Base-by-base conservation (phyloP, 805 yeast species). In the Candida broadrunensis region DNA sequence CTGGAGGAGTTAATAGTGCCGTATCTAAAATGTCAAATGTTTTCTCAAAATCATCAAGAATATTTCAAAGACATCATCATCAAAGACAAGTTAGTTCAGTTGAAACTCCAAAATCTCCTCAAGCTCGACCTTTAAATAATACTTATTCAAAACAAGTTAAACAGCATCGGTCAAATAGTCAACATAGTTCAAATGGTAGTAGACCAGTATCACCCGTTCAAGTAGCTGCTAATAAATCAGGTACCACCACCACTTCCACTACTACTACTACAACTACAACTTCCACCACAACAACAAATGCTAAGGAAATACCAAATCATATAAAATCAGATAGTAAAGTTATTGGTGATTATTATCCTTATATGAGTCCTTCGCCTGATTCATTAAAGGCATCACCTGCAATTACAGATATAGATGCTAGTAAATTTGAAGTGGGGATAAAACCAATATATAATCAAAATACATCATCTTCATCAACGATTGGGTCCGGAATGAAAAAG, bases 141-240 rank as follows among this genome's bases (percentile, higher is more conserved):
- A 50, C 67, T 2, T 66, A 67, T 47, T 55, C 63, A 2, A 55
- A 54, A 24, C 70, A 63, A 25, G 62, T 63, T 14, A 63, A 54
- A 39, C 61, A 60, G 34, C 53, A 56, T 43, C 46, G 70, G n/a
- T 56, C 67, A 3, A 60, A 56, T 37, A 55, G 62, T 1, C 48
- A 46, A 2, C 32, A 29, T 36, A 17, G 29, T 7, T 33, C 31
- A 9, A 26, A 24, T 14, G 48, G 49, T 16, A 48, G 54, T 31
- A 43, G 58, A 37, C 58, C 64, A 3, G 49, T 45, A 1, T 50
- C 61, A 7, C 63, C 65, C 3, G 29, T 46, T 15, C 32, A 29
- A 29, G 14, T 14, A 5, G 32, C 5, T 29, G 12, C 12, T 8
- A 13, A n/a, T 13, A 26, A 26, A 26, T n/a, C 32, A 14, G 12